Evolutionary conservation across 805 yeast species (phyloP), one percentile per base, ranked within the genome.

Genomic region (Yamadazyma kitorensis): DNA sequence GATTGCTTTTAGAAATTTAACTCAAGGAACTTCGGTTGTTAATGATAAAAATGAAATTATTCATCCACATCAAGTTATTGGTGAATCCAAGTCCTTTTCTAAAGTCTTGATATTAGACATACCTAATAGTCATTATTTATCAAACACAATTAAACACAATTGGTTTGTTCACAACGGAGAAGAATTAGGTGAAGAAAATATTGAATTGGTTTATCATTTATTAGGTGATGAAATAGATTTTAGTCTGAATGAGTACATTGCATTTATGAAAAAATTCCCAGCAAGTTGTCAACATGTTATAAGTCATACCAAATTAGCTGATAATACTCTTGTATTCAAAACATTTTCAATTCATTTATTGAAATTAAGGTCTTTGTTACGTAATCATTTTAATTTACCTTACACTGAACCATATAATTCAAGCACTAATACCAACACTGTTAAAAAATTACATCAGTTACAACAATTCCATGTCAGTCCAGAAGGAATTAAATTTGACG

Each of bases 81-180:
- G 75, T 2, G 74, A 78, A 7, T 62, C 78, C 6, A 73, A 80
- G 36, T 39, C 52, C 1, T 83, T 83, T 36, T 70, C 77, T 2
- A 76, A 82, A 21, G 61, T 85, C 10, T 52, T 87, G 17, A 65
- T 91, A 2, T 45, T 91, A 5, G 97, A 91, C 49, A 72, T 87
- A 16, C 96, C 96, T 0, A 61, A 68, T 12, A 35, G 41, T 0
- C 54, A 51, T 0, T 83, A 80, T 48, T 47, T 61, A 25, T 31
- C 47, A 1, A 57, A 54, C 34, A 55, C 69, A 10, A 27, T 64
- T 8, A 31, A 30, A 7, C 38, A 41, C 1, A 40, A 46, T 18
- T 63, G 69, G 67, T 51, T 53, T 77, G 11, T 44, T 41, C 13
- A 54, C 40, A 51, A 40, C 33, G 49, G 56, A 5, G 14, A 17